Conservation (phyloP, 2,329 filamentous ascomycete species). For the Cladosporium sp. region DNA sequence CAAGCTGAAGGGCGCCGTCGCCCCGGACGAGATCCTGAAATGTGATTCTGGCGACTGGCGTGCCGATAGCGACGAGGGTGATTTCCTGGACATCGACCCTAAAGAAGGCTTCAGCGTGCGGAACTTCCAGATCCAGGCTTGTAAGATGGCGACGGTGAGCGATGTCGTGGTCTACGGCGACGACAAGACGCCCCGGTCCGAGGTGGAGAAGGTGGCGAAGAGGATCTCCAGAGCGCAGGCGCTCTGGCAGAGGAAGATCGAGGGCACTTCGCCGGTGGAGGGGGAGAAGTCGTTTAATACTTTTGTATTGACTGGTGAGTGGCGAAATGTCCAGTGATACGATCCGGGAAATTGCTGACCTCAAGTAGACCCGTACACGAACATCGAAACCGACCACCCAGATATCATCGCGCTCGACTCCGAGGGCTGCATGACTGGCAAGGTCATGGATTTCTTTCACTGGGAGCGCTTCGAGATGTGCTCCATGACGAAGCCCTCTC, state of each 20-base stretch:
- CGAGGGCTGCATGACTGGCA: conserved; percentile 63
- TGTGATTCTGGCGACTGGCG: conserved; percentile 19
- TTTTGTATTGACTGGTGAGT: conserved; percentile 62
- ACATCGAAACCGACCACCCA: conserved; percentile 64
- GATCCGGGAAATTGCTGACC: conserved; percentile 8
- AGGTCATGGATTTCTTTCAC: conserved; percentile 80
- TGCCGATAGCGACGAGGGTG: conserved; percentile 28
- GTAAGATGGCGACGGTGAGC: conserved; percentile 79
- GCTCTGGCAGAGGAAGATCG: conserved; percentile 63
- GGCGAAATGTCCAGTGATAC: not conserved
- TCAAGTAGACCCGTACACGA: conserved; percentile 51
- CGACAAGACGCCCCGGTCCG: conserved; percentile 53
- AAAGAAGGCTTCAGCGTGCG: conserved; percentile 87
- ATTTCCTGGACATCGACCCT: conserved; percentile 80
- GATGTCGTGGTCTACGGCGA: conserved; percentile 92
- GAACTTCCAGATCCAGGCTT: conserved; percentile 94
- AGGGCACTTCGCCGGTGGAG: conserved; percentile 33
- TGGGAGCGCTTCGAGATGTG: conserved; percentile 92
- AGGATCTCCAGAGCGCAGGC: conserved; percentile 69
- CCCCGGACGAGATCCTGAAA: conserved; percentile 71
- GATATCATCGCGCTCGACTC: conserved; percentile 71
- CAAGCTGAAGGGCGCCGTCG: conserved; percentile 80
- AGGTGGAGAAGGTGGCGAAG: conserved; percentile 58
- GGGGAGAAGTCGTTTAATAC: conserved; percentile 66
- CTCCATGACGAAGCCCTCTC: conserved; percentile 79